Base-by-base conservation (phyloP, 2,329 filamentous ascomycete species). In the Didymellaceae sp. region DNA sequence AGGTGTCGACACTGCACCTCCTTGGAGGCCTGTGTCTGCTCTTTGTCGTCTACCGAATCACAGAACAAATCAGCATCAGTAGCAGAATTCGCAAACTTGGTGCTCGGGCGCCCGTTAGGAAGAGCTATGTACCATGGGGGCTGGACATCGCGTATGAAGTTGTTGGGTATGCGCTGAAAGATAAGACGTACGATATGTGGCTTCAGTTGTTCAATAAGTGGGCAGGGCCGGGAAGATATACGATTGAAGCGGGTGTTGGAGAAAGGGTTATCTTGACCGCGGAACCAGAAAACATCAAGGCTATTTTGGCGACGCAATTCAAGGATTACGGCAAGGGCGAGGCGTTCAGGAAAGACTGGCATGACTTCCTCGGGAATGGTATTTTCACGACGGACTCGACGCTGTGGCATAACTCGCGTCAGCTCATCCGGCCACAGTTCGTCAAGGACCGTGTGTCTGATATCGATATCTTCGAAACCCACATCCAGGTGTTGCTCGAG, bases 281-380 rank as follows among this genome's bases (percentile, higher is more conserved):
- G 5, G 91, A 96, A 60, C 88, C 89, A 0, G 90, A 95, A 65
- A 96, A 96, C 68, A 88, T 96, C 77, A 96, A 96, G 72, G 90
- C 92, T 5, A 81, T 97, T 17, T 79, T 97, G n/a, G 89, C 91
- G 0, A 88, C 87, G 1, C 90, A 96, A 67, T 97, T 97, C 67
- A 75, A 76, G 31, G 89, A 96, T 66, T 97, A 86, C 67, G 92
- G 91, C 62, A 91, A 96, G 70, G 91, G 91, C 6, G 75, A 85
- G 55, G 74, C 78, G 17, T 96, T 96, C 75, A 87, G 92, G 62
- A 61, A 73, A 7, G 87, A 91, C 42, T 95, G 88, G 87, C 80
- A 83, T 49, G 83, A 86, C 11, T 95, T 90, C 57, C 77, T 96
- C 16, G 89, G 88, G 18, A 82, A 90, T 62, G 84, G 84, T 46